These are phyloP conservation scores for Cruciata laevipes DNA, from an alignment of 257 asterid species.

Conservation along the genomic window DNA sequence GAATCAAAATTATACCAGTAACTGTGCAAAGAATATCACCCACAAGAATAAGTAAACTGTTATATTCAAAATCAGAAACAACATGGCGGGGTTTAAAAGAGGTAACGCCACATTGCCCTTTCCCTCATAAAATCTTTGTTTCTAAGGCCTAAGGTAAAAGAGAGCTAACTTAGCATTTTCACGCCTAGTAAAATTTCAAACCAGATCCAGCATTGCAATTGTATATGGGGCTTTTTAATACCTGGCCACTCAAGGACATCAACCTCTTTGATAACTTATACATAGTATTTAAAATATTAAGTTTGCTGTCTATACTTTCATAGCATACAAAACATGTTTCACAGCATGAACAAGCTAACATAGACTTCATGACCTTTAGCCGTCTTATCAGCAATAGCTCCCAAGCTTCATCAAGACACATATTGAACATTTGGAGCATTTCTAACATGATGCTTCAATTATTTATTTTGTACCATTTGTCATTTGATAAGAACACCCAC, in stretches of 20 bases:
- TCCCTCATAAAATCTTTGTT: background rate
- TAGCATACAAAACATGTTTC: background rate
- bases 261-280: background rate
- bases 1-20: conserved; percentile 75
- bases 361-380: background rate
- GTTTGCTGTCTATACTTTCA: background rate
- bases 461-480: no score
- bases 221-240: background rate
- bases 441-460: conserved; percentile 1
- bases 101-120: background rate
- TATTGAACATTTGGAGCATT: background rate
- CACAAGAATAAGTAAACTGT: conserved; percentile 2
- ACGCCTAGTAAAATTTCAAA: background rate
- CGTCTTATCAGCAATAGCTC: conserved; percentile 1
- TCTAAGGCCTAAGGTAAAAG: no score
- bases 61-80: background rate
- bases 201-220: background rate
- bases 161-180: background rate
- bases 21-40: conserved; percentile 37
- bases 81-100: background rate
- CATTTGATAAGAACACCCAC: background rate
- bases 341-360: background rate
- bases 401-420: background rate
- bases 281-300: background rate
- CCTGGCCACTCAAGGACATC: background rate